Base-by-base conservation (phyloP, 2,329 filamentous ascomycete species). In the Zymoseptoria tritici region DNA sequence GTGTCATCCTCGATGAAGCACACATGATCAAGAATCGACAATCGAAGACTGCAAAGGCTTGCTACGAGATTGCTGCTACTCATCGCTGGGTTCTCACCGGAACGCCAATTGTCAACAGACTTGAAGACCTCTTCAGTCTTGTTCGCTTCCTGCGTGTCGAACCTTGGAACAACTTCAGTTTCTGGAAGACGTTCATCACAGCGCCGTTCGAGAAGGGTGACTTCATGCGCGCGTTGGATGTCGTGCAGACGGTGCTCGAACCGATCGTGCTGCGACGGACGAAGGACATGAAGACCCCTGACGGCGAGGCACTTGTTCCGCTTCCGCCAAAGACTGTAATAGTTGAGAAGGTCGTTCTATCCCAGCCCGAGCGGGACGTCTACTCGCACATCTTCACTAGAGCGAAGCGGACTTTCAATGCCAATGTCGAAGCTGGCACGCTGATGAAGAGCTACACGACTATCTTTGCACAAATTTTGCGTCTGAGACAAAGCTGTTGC, bases 111-210 rank as follows among this genome's bases (percentile, higher is more conserved):
- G 93, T 99, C 66, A 99, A 99, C 73, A 87, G 91, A 51, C 81
- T 99, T 0, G 93, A 97, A 73, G 94, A 97, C 74, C 78, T 99
- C 13, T 97, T 97, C 77, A 96, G 90, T 70, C 77, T 99, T 46
- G 90, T 97, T 11, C 86, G 90, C 2, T 99, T 97, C 75, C 78
- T 99, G 9, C 87, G 90, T 59, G 94, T 99, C 3, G 93, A 97
- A 72, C 94, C 94, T 0, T 99, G 94, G 94, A 94, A 89, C 70
- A 97, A 97, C 73, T 99, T 99, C 74, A 96, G 92, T 0, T 99
- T 96, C 76, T 99, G 94, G 94, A 92, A 92, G 72, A 97, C 94
- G 0, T 99, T 99, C 73, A 97, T 99, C 70, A 99, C 94, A 0
- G 87, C 96, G 1, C 94, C 94, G 0, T 99, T 99, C 65, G 94